Base-by-base conservation (phyloP, 495 filamentous ascomycete genomes). In the Glarea lozoyensis region DNA sequence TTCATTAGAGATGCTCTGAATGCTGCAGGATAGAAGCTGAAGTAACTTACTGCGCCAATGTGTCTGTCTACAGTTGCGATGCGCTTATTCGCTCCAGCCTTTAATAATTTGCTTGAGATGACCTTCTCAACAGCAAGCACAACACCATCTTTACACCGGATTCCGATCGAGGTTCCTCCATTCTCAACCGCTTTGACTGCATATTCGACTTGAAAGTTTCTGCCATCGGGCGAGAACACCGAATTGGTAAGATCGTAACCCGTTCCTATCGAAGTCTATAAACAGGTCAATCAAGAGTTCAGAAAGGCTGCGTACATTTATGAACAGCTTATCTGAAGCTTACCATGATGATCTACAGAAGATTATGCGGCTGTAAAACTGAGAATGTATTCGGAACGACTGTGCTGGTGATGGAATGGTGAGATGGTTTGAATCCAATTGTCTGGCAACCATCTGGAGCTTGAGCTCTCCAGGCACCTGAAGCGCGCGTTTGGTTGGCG, bases 191-290 rank as follows among this genome's bases (percentile, higher is more conserved):
- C 92, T 72, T 98, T 98, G 44, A 92, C 81, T 45, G 92, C 92
- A 67, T 98, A 98, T 73, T 98, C 92, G 61, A 97, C 92, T 66
- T 98, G 92, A 64, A 98, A 98, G 67, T 98, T 98, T 52, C 92
- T 82, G 63, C 92, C 92, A 70, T 98, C 92, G 43, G 92, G 92
- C 25, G 89, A 96, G 73, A 96, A 98, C 67, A 96, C 89, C 56
- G 93, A 97, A 75, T 98, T 98, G 56, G 86, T 84, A 60, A 98
- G 84, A 78, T 98, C 92, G 68, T 98, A 98, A 58, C 92, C 92
- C 55, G 92, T 98, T 60, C 92, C 92, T 80, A 98, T 98, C 56
- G 92, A 98, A 58, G 92, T 98, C 92, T 97, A 47, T 2, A 18
- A 7, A n/a, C n/a, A n/a, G n/a, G n/a, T n/a, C n/a, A n/a, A n/a